Evolutionary conservation across 2,329 filamentous ascomycete species (phyloP), one percentile per base, ranked within the genome.

Genomic region (Aspergillus uvarum): DNA sequence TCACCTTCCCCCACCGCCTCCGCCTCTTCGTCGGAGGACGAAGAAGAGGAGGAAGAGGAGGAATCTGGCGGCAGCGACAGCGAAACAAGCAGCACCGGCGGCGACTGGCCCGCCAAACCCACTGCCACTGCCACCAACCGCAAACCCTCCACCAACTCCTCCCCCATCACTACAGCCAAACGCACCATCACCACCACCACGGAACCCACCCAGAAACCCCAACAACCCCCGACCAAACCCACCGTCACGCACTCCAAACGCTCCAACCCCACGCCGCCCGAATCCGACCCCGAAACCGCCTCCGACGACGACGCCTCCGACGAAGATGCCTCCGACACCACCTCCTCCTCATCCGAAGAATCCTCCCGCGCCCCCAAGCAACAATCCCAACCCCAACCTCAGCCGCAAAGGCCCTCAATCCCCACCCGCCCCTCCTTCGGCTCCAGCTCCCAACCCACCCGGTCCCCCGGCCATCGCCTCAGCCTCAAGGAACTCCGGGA

Each of bases 61-160:
- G 6, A 32, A 19, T 38, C 55, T 12, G 32, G 32, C 12, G 8
- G 52, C 16, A 54, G 29, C 48, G 58, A 51, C 19, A 55, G 56
- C n/a, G 64, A 64, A 19, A 44, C 38, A 2, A 44, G 38, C 16
- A 44, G 38, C 38, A 44, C 38, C 14, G 38, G 38, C 14, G 38
- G 38, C 38, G 38, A 44, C 38, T 44, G 38, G 38, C 38, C 38
- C 14, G 38, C 38, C 38, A 44, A 44, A 44, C 38, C 38, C 38
- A 42, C 38, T n/a, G 8, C 38, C 32, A 14, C 32, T 11, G 14
- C 32, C 10, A 14, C 32, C 10, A 4, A 2, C 38, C 38, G 38
- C 38, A 42, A 42, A 42, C 38, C 38, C 38, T 35, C 14, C 38
- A 14, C 14, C 38, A n/a, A 16, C 5, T 14, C 32, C 12, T 35